These are phyloP conservation scores for Articulospora tetracladia DNA, from an alignment of 495 filamentous ascomycete genomes.

Conservation along the genomic window DNA sequence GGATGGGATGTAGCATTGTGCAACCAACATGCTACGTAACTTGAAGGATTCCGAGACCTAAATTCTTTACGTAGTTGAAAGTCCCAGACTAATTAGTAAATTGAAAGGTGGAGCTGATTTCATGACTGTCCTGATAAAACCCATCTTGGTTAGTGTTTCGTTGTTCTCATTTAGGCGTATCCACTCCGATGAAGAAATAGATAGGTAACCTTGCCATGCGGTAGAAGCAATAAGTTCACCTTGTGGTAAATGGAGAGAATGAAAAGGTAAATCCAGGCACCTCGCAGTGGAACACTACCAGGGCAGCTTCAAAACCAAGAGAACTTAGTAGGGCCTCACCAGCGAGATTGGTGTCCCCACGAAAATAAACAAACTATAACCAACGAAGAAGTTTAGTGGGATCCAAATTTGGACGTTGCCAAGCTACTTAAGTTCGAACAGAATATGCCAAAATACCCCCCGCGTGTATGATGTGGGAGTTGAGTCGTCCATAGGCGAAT, in stretches of 20 bases:
- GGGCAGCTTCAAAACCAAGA: neutral
- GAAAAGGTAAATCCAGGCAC: neutral
- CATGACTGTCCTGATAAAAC: too few species aligned
- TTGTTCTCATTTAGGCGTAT: too few species aligned
- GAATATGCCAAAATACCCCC: neutral
- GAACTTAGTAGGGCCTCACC: neutral
- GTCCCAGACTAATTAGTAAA: too few species aligned
- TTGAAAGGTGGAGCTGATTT: too few species aligned
- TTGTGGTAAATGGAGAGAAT: neutral
- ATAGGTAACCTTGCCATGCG: neutral
- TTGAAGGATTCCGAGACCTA: too few species aligned
- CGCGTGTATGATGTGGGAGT: neutral
- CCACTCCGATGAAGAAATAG: too few species aligned
- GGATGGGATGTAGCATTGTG: too few species aligned
- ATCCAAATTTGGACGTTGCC: neutral
- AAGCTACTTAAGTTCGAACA: neutral
- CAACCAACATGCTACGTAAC: too few species aligned
- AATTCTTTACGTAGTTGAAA: too few species aligned
- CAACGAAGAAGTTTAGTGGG: neutral
- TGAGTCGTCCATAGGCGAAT: too few species aligned
- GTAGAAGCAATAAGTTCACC: too few species aligned
- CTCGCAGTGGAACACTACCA: neutral
- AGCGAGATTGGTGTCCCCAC: neutral
- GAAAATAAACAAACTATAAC: neutral
- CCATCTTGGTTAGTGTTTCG: too few species aligned